Evolutionary conservation across 768 basidiomycete genomes (phyloP).

Genomic region (Leucosporidium scottii): DNA sequence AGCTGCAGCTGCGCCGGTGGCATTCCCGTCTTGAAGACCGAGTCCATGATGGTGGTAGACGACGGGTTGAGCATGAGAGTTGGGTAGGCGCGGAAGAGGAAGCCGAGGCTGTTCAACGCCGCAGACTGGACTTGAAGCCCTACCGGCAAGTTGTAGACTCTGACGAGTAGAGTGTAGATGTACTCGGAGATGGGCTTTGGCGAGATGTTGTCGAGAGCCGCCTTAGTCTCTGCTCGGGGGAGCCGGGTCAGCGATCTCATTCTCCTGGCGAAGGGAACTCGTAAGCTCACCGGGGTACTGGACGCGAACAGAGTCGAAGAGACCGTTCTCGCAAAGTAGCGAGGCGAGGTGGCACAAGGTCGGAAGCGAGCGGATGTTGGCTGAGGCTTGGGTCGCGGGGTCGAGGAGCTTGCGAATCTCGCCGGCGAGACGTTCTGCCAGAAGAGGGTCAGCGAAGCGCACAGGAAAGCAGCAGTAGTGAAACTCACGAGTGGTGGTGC

Average conservation of each 20-base stretch:
- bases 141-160: conserved; percentile 61
- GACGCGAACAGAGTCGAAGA: conserved; percentile 67
- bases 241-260: not conserved
- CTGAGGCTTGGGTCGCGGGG: conserved; percentile 14
- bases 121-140: conserved; percentile 59
- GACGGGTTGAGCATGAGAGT: conserved; percentile 75
- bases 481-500: not conserved
- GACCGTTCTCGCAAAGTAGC: conserved; percentile 77
- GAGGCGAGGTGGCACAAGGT: conserved; percentile 76
- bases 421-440: conserved; percentile 49
- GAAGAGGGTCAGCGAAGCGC: not conserved
- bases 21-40: conserved; percentile 67
- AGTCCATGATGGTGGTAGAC: conserved; percentile 80
- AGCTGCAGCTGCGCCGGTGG: conserved; percentile 66
- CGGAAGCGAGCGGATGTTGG: conserved; percentile 34
- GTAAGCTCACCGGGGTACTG: conserved; percentile 1
- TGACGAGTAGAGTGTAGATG: conserved; percentile 65
- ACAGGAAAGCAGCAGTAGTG: not conserved
- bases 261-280: no score
- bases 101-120: conserved; percentile 79
- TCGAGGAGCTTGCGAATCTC: conserved; percentile 49
- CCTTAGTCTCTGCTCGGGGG: not conserved
- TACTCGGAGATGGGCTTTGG: conserved; percentile 73
- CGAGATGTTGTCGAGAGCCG: conserved; percentile 17
- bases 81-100: conserved; percentile 85